Evolutionary conservation across 139 green algal genomes (phyloP), one percentile per base, ranked within the genome.

Genomic region (Coelastrella sp.): DNA sequence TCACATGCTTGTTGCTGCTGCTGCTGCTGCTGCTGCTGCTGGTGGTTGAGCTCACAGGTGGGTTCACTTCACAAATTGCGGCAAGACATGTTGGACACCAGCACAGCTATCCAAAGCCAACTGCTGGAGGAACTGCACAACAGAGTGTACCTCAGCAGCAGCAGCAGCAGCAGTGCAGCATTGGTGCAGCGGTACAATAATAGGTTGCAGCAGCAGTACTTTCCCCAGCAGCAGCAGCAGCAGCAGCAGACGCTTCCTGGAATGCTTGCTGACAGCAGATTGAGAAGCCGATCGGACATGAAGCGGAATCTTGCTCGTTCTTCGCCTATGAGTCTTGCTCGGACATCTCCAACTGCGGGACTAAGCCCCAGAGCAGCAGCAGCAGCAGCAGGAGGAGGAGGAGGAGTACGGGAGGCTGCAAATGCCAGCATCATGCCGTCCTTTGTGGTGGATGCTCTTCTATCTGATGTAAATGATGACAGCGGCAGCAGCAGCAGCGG

Each of bases 11-110:
- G 25, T 0, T 25, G 15, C 15, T 78, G 70, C 17, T 78, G 70
- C 19, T 25, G 25, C 17, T 25, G 15, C 15, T 78, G 70, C 17
- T 78, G 70, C 19, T 25, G 17, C 70, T 78, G 15, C 19, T 20
- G 19, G 1, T 49, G 35, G 35, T 49, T 49, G 35, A 49, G 35
- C 35, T 10, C 24, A 35, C 89, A 94, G 85, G 91, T 95, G 27
- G 94, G 93, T 0, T 94, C 95, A 4, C 85, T 97, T 86, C 87
- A 82, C 22, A 93, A 95, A 78, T 82, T 97, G 73, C 90, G 90
- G 56, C n/a, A 63, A 35, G 94, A 95, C 59, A 93, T 97, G 92
- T 82, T 82, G 4, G 57, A 61, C 72, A 89, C 92, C 8, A 84
- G 59, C 60, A 12, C 66, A 4, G 27, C 17, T 6, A 91, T 97